phyloP scores from a whole-genome alignment of 2,329 filamentous ascomycete species.

The Alternaria sp. region DNA sequence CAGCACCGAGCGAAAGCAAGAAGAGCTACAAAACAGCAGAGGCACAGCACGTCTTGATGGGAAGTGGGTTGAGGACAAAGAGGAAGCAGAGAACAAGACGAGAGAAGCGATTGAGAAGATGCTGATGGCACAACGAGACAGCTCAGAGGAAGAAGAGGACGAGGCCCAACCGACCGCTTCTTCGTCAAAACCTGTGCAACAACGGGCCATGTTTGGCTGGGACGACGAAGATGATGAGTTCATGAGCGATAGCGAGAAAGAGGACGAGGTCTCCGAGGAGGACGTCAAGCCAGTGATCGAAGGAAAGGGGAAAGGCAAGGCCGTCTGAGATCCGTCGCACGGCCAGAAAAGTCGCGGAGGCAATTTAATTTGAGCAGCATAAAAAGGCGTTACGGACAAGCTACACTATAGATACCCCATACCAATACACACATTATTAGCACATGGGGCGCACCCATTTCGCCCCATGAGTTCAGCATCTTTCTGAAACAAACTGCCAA shows the following conservation, averaged over 20 bases:
- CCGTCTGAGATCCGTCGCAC: slow-evolving; percentile 10
- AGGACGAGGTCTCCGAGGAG: slow-evolving; percentile 49
- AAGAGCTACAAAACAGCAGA: slow-evolving; percentile 78
- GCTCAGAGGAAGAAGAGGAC: slow-evolving; percentile 38
- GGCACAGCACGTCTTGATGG: slow-evolving; percentile 73
- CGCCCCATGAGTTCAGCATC: neutral
- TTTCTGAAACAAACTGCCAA: neutral
- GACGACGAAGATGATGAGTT: slow-evolving; percentile 70
- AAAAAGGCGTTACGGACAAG: slow-evolving; percentile 7
- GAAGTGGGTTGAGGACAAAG: slow-evolving; percentile 94
- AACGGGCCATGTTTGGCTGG: slow-evolving; percentile 73
- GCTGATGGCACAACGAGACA: slow-evolving; percentile 54
- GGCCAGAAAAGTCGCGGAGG: neutral
- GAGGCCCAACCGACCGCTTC: slow-evolving; percentile 35
- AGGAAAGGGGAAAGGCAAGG: slow-evolving; percentile 55
- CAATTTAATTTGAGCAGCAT: neutral
- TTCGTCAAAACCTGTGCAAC: slow-evolving; percentile 40
- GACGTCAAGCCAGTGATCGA: slow-evolving; percentile 38
- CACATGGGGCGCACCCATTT: neutral
- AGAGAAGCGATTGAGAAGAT: slow-evolving; percentile 71
- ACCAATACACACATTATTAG: neutral
- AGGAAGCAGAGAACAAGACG: slow-evolving; percentile 85
- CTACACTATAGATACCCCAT: slow-evolving; percentile 21
- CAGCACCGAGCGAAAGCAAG: slow-evolving; percentile 79
- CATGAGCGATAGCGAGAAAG: slow-evolving; percentile 56